A percentile compares a stretch with the other conserved stretches of the same genome.
phyloP scores from a whole-genome alignment of 176 grass and related monocot genomes.

The Oropetium thomaeum region DNA sequence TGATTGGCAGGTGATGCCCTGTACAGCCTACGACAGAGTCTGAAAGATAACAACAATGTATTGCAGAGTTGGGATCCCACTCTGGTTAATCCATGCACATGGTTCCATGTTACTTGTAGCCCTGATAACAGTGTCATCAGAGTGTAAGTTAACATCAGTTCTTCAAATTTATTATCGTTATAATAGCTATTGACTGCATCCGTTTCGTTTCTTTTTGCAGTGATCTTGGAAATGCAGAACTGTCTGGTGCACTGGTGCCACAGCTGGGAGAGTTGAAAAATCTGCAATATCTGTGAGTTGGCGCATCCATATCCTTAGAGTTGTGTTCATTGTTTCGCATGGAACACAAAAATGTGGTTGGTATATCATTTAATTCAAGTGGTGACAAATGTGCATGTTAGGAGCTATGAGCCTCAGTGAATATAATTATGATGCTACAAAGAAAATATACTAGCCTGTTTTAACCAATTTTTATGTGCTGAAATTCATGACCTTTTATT shows the following conservation, averaged over 20 bases:
- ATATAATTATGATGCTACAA: conserved; percentile 8
- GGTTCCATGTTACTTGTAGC: conserved; percentile 91
- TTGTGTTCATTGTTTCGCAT: conserved; percentile 28
- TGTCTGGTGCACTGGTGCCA: conserved; percentile 69
- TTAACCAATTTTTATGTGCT: background rate
- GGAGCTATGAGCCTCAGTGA: background rate
- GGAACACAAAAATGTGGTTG: background rate
- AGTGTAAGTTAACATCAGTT: conserved; percentile 57
- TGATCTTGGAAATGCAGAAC: conserved; percentile 85
- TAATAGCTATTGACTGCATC: background rate
- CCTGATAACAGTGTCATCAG: conserved; percentile 69
- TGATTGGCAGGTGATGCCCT: conserved; percentile 73
- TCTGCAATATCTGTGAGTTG: conserved; percentile 71
- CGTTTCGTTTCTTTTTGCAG: conserved; percentile 28
- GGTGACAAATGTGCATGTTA: background rate
- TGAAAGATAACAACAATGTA: conserved; percentile 68
- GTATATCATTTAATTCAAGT: conserved; percentile 1
- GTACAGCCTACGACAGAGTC: conserved; percentile 50
- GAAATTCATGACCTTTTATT: background rate
- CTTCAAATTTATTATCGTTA: background rate
- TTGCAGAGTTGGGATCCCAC: conserved; percentile 85
- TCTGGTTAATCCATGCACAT: conserved; percentile 85
- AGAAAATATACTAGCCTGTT: background rate
- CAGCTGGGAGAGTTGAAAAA: conserved; percentile 66
- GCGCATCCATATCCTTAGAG: conserved; percentile 7